phyloP scores from a whole-genome alignment of 305 asterid species.

The Solanum aculeatissimum region DNA sequence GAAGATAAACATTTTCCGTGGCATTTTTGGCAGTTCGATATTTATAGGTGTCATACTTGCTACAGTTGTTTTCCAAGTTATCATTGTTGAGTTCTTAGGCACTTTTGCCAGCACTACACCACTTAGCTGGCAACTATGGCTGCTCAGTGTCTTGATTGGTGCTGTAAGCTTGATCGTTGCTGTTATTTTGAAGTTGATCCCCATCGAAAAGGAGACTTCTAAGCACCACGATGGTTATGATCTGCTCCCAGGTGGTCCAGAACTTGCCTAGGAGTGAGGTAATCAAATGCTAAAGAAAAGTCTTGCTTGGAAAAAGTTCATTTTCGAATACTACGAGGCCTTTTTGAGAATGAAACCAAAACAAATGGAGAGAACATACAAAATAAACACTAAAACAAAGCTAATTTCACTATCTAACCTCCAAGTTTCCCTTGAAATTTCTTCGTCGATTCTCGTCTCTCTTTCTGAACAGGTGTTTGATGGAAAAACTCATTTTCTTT shows the following conservation, averaged over 20 bases:
- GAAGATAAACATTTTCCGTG: conserved; percentile 72
- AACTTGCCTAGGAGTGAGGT: conserved; percentile 26
- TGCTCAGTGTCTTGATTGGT: conserved; percentile 47
- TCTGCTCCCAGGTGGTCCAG: conserved; percentile 54
- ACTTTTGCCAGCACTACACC: conserved; percentile 91
- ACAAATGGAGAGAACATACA: not conserved
- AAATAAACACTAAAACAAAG: not conserved
- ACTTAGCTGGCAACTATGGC: conserved; percentile 71
- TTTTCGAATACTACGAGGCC: not conserved
- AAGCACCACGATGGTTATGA: conserved; percentile 67
- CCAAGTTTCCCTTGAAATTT: not conserved
- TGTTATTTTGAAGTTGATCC: conserved; percentile 69
- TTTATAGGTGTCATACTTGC: conserved; percentile 51
- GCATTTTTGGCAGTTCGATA: conserved; percentile 60
- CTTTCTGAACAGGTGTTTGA: not conserved
- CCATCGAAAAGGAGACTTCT: conserved; percentile 23
- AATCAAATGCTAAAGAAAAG: not conserved
- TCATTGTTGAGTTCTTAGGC: conserved; percentile 82
- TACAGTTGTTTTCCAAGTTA: conserved; percentile 67
- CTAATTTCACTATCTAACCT: not conserved
- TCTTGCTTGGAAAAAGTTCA: not conserved
- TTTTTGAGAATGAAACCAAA: not conserved
- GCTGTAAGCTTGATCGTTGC: conserved; percentile 62
- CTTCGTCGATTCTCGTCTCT: not conserved
- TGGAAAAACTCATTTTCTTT: not conserved